phyloP scores from a whole-genome alignment of 176 grass and related monocot species.

The Juncus inflexus region DNA sequence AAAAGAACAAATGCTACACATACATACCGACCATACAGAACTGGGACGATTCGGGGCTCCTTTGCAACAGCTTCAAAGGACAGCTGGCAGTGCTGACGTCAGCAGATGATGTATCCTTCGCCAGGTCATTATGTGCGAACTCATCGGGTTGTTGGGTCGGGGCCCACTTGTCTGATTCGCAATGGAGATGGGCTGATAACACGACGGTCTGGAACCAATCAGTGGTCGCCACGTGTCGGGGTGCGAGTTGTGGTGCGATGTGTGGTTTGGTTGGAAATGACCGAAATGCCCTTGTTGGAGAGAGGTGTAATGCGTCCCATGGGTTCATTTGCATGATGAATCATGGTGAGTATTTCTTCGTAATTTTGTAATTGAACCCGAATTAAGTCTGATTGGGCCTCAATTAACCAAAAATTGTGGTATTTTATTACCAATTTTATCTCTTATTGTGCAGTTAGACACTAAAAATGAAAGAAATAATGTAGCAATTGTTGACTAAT shows the following conservation, averaged over 20 bases:
- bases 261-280: constrained; percentile 53
- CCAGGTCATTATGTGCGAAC: constrained; percentile 46
- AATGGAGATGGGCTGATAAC: constrained; percentile 66
- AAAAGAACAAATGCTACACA: constrained; percentile 55
- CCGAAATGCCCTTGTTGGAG: constrained; percentile 26
- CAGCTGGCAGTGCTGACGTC: constrained; percentile 65
- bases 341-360: constrained; percentile 38
- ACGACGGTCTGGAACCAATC: constrained; percentile 49
- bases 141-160: constrained; percentile 75
- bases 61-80: constrained; percentile 47
- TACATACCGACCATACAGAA: constrained; percentile 44
- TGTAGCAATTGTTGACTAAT: too few species aligned
- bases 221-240: constrained; percentile 24
- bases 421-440: too few species aligned
- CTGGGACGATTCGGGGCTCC: constrained; percentile 54
- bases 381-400: too few species aligned
- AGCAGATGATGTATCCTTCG: constrained; percentile 58
- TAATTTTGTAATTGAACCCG: not conserved
- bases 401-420: too few species aligned
- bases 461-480: too few species aligned
- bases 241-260: constrained; percentile 31
- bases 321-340: constrained; percentile 73
- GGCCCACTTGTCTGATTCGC: constrained; percentile 37
- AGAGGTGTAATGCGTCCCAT: constrained; percentile 64
- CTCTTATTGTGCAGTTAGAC: too few species aligned